A percentile compares a stretch with the other conserved stretches of the same genome.
These are phyloP conservation scores for Leptographium lundbergii DNA, from an alignment of 2,329 filamentous ascomycete species.

Conservation along the genomic window DNA sequence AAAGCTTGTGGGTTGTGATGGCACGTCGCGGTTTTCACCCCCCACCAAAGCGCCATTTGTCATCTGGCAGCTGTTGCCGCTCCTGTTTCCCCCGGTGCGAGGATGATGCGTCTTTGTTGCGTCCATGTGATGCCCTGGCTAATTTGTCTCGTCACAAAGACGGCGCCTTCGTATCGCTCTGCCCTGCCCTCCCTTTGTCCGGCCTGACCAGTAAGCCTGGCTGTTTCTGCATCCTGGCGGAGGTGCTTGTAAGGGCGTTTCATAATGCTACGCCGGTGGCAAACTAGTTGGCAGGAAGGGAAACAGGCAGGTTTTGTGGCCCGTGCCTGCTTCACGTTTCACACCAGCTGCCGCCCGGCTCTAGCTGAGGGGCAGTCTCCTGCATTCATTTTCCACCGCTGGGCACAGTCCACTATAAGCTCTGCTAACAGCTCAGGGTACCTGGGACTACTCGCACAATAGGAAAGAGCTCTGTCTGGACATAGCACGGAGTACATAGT, in stretches of 20 bases:
- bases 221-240: background rate
- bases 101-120: background rate
- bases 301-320: background rate
- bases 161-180: background rate
- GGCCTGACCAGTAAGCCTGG: background rate
- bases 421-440: background rate
- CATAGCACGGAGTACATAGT: background rate
- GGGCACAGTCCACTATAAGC: too few relatives aligned
- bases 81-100: too few relatives aligned
- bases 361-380: background rate
- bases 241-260: background rate
- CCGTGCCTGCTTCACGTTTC: conserved; percentile 1
- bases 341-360: conserved; percentile 1
- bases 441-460: background rate
- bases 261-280: background rate
- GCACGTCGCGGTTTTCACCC: too few relatives aligned
- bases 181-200: background rate
- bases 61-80: background rate
- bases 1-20: too few relatives aligned
- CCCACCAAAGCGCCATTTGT: background rate
- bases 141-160: background rate
- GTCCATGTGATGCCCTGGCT: background rate
- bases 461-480: too few relatives aligned
- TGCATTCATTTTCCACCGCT: background rate
- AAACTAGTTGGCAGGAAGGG: background rate